These are phyloP conservation scores for Cutaneotrichosporon sp. DNA, from an alignment of 1,284 basidiomycete species.

Conservation along the genomic window DNA sequence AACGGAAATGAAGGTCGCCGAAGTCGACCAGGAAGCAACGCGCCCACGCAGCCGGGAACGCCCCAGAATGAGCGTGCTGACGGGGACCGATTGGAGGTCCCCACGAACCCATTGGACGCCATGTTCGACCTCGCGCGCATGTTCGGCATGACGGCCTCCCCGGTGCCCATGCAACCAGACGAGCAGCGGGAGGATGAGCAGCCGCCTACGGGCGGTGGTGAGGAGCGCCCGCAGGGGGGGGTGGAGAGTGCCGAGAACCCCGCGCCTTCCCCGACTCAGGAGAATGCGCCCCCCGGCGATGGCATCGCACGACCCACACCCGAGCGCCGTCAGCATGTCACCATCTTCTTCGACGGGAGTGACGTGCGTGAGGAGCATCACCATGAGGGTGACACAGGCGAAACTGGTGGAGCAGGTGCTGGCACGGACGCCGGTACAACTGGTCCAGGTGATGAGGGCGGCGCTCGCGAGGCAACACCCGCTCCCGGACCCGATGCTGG, in stretches of 20 bases:
- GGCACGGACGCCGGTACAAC: neutral
- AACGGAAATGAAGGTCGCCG: neutral
- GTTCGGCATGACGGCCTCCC: conserved; percentile 23
- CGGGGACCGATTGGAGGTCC: neutral
- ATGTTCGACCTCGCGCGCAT: conserved; percentile 8
- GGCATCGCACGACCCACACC: conserved; percentile 10
- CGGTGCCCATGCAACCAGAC: conserved; percentile 20
- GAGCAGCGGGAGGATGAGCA: conserved; percentile 1
- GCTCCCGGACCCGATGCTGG: neutral
- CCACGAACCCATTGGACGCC: neutral
- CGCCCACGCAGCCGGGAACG: neutral
- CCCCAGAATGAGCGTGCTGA: neutral
- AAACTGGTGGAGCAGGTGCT: no score
- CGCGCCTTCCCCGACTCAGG: neutral
- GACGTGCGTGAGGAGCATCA: neutral
- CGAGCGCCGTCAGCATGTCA: conserved; percentile 14
- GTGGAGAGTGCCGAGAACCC: neutral
- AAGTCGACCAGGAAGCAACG: neutral
- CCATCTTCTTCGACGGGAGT: conserved; percentile 1
- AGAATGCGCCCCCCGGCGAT: neutral
- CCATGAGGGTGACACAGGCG: no score
- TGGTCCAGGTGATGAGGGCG: neutral
- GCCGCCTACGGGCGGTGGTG: no score
- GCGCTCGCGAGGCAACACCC: neutral
- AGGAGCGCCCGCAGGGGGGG: no score